Evolutionary conservation across 2,329 filamentous ascomycete genomes (phyloP).

Genomic region (Aspergillus cejpii): DNA sequence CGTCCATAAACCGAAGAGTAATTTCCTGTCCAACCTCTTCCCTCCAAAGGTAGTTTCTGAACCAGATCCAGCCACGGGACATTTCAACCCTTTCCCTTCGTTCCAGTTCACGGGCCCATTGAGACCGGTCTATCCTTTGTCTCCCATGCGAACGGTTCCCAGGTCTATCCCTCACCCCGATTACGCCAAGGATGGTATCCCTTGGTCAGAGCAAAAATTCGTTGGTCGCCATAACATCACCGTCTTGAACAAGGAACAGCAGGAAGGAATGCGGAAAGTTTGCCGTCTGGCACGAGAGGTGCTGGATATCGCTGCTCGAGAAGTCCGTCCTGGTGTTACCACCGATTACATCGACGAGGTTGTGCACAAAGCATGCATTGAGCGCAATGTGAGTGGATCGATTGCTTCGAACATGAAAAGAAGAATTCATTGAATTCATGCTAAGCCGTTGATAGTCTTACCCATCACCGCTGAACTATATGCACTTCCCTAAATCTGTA

Average conservation of each 20-base stretch:
- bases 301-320: constrained; percentile 80
- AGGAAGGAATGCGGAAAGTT: constrained; percentile 87
- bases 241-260: constrained; percentile 69
- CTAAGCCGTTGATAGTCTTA: constrained; percentile 61
- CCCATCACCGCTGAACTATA: constrained; percentile 90
- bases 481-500: constrained; percentile 93
- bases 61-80: constrained; percentile 82
- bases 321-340: constrained; percentile 80
- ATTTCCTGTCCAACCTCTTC: constrained; percentile 64
- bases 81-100: constrained; percentile 85
- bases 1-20: constrained; percentile 73
- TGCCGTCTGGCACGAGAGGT: constrained; percentile 84
- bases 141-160: constrained; percentile 64
- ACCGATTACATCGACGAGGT: constrained; percentile 93
- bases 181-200: constrained; percentile 78
- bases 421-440: not conserved
- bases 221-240: constrained; percentile 72
- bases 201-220: constrained; percentile 57
- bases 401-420: not conserved
- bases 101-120: constrained; percentile 75
- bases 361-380: constrained; percentile 89
- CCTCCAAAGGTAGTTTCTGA: constrained; percentile 79
- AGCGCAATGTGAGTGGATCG: constrained; percentile 67
- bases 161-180: constrained; percentile 76
- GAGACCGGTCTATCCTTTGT: constrained; percentile 81